Conservation (phyloP, 768 basidiomycete genomes). For the Boletellus sp. region DNA sequence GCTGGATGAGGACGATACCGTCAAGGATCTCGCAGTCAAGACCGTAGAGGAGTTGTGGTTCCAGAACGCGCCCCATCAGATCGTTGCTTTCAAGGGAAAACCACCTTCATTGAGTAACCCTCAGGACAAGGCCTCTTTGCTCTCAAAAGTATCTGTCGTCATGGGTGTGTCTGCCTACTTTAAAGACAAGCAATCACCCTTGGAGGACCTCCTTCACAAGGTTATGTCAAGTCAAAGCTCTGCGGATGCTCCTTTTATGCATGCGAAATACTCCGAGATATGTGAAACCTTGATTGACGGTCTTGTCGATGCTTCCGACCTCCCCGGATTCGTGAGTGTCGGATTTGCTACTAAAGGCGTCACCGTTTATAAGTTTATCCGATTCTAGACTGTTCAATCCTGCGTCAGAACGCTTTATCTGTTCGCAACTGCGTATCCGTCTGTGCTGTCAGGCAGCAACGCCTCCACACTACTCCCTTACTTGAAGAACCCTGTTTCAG, state of each 20-base stretch:
- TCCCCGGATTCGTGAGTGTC: slow-evolving; percentile 68
- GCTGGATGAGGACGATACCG: slow-evolving; percentile 90
- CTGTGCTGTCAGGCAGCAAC: slow-evolving; percentile 76
- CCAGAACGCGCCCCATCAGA: slow-evolving; percentile 33
- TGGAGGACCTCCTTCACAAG: slow-evolving; percentile 83
- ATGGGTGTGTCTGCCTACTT: slow-evolving; percentile 83
- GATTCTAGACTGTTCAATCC: slow-evolving; percentile 67
- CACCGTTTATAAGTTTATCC: not conserved
- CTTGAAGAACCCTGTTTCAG: slow-evolving; percentile 76
- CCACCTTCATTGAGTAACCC: slow-evolving; percentile 25
- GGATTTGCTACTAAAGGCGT: not conserved
- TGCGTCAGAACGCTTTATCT: slow-evolving; percentile 84
- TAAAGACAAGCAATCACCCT: slow-evolving; percentile 75
- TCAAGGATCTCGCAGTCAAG: slow-evolving; percentile 90
- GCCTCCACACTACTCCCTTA: slow-evolving; percentile 89
- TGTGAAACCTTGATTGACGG: slow-evolving; percentile 85
- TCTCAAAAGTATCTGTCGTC: slow-evolving; percentile 72
- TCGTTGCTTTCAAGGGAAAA: slow-evolving; percentile 38
- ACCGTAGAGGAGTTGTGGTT: slow-evolving; percentile 94
- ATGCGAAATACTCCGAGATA: slow-evolving; percentile 71
- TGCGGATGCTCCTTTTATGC: slow-evolving; percentile 48
- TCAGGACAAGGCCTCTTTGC: slow-evolving; percentile 52
- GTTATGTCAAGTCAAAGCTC: slow-evolving; percentile 74
- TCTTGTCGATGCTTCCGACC: slow-evolving; percentile 79
- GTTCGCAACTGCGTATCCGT: slow-evolving; percentile 78